Evolutionary conservation across 1,284 basidiomycete species (phyloP), one percentile per base, ranked within the genome.

Genomic region (Ganoderma resinaceum): DNA sequence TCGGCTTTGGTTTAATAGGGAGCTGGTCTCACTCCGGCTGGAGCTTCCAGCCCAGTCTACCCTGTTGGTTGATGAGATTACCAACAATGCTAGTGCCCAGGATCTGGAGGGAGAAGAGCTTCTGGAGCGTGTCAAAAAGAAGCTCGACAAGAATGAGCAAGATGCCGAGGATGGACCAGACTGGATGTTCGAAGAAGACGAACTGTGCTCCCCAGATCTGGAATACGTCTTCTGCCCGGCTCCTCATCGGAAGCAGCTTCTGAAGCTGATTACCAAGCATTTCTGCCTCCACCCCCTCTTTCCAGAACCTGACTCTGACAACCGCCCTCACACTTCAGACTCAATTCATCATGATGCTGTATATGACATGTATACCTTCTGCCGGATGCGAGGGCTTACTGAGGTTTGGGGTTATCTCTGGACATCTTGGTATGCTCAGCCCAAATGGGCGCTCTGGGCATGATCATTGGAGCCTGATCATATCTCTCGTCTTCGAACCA

Each of bases 321-420:
- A 8, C 2, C 46, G n/a, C 9, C 52, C 52, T 14, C 26, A 31
- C 12, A 53, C 26, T 4, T 29, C 52, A 0, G 61, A 69, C 2
- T 52, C 66, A 1, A 72, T 74, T 18, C 65, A 61, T 3, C 53
- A 66, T 2, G 69, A 71, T 49, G 66, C 68, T 1, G 70, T 71
- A 12, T 2, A 37, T 3, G 72, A 73, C 46, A 71, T 71, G 69
- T 74, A 74, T 35, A 60, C 35, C 0, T 66, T 71, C 38, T 74
- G 73, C 62, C 23, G 66, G 29, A 5, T 23, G 0, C 72, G 71
- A 37, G 35, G 60, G 23, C 62, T 74, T 3, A 2, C 40, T 0
- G 71, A 74, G 43, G 69, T 72, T 1, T 74, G 71, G 73, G 73
- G 69, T 6, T 74, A 74, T 61, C 58, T 74, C 0, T 74, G 73